These are phyloP conservation scores for Dionaea muscipula DNA, from an alignment of 179 eudicot species.

Conservation along the genomic window DNA sequence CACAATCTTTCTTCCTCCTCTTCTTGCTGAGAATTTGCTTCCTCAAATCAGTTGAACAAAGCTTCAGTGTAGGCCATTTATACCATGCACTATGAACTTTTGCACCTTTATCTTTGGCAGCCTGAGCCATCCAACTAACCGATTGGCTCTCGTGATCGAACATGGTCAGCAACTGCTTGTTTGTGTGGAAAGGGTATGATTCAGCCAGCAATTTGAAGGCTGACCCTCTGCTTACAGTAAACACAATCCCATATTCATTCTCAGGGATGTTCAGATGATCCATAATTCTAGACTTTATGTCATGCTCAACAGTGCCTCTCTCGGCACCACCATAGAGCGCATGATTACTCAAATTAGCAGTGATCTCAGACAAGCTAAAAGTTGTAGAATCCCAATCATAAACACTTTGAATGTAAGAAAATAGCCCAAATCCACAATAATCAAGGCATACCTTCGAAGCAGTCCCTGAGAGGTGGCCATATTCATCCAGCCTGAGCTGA, in stretches of 20 bases:
- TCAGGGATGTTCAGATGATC: slow-evolving; percentile 95
- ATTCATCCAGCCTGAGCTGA: slow-evolving; percentile 79
- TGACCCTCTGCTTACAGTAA: slow-evolving; percentile 91
- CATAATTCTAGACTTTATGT: slow-evolving; percentile 76
- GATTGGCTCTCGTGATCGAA: slow-evolving; percentile 99
- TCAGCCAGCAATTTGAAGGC: slow-evolving; percentile 93
- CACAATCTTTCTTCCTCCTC: slow-evolving; percentile 87
- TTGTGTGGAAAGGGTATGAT: slow-evolving; percentile 90
- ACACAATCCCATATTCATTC: slow-evolving; percentile 91
- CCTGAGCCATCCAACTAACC: slow-evolving; percentile 94
- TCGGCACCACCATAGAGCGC: slow-evolving; percentile 94
- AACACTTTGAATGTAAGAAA: slow-evolving; percentile 75
- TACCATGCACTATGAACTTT: slow-evolving; percentile 88
- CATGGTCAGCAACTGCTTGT: slow-evolving; percentile 87
- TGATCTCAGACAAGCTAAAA: slow-evolving; percentile 88
- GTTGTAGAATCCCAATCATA: slow-evolving; percentile 86
- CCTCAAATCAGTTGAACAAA: slow-evolving; percentile 82
- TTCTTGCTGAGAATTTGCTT: slow-evolving; percentile 79
- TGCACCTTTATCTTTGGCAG: slow-evolving; percentile 89
- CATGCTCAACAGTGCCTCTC: slow-evolving; percentile 82
- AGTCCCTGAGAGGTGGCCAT: slow-evolving; percentile 51
- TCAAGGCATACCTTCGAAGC: slow-evolving; percentile 88
- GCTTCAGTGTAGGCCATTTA: slow-evolving; percentile 94
- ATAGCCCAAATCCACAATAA: slow-evolving; percentile 70
- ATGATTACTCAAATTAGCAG: slow-evolving; percentile 93